phyloP scores from a whole-genome alignment of 2,329 filamentous ascomycete genomes.

The Dactylellina parvicollis region DNA sequence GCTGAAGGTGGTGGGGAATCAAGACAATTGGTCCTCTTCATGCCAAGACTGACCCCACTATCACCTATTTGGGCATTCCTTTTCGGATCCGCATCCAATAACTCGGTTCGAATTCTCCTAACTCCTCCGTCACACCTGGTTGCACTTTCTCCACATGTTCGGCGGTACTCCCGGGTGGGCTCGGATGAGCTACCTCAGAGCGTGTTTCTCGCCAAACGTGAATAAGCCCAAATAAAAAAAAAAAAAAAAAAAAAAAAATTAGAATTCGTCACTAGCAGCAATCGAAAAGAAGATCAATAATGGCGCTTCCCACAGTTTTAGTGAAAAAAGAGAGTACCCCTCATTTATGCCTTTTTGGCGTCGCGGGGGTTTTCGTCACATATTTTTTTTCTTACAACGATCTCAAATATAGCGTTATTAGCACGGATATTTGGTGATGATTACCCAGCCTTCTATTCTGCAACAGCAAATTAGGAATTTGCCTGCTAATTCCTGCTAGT shows the following conservation, averaged over 20 bases:
- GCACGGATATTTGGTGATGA: background rate
- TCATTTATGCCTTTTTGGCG: constrained; percentile 8
- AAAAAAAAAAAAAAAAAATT: background rate
- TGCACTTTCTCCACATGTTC: constrained; percentile 41
- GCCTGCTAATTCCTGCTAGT: background rate
- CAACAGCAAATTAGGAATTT: background rate
- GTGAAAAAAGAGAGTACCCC: background rate
- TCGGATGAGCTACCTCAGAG: constrained; percentile 42
- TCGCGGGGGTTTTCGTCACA: background rate
- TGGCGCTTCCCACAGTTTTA: background rate
- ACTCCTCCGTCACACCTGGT: constrained; percentile 42
- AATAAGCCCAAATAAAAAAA: background rate
- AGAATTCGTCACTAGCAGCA: background rate
- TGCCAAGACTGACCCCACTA: constrained; percentile 35
- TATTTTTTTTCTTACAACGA: background rate
- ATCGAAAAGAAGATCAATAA: background rate
- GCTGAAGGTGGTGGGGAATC: constrained; percentile 38
- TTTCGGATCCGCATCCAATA: constrained; percentile 53
- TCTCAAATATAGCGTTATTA: background rate
- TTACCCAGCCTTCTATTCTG: background rate
- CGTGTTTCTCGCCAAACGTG: constrained; percentile 35
- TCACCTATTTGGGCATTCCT: constrained; percentile 17
- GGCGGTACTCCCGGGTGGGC: constrained; percentile 39
- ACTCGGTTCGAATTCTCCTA: constrained; percentile 53
- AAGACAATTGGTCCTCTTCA: constrained; percentile 21